phyloP scores from a whole-genome alignment of 2,329 filamentous ascomycete species.

The Aspergillus fumigatiaffinis region DNA sequence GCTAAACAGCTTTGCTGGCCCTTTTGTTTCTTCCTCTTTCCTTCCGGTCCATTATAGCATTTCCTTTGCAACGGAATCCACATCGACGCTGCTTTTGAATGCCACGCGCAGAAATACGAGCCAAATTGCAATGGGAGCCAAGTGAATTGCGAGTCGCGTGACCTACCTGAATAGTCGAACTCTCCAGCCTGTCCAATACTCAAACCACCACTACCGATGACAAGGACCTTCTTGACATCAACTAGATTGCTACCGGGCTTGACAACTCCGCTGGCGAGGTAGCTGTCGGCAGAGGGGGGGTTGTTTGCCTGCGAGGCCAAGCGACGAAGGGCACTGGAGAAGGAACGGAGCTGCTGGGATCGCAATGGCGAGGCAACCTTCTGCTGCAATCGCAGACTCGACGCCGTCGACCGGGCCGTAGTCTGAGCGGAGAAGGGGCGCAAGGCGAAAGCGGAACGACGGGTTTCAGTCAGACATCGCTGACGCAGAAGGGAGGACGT shows the following conservation, averaged over 20 bases:
- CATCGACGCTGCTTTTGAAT: background rate
- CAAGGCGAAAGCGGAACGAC: constrained; percentile 31
- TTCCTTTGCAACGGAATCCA: background rate
- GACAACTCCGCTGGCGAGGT: constrained; percentile 82
- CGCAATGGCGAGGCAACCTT: constrained; percentile 35
- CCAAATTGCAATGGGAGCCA: background rate
- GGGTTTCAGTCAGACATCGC: constrained; percentile 38
- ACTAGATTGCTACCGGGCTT: constrained; percentile 72
- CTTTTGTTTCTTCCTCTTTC: background rate
- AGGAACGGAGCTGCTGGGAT: constrained; percentile 41
- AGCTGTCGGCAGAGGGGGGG: constrained; percentile 78
- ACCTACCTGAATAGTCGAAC: constrained; percentile 95
- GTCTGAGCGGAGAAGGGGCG: constrained; percentile 38
- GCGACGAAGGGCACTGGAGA: constrained; percentile 39
- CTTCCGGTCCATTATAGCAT: background rate
- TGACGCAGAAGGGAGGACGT: constrained; percentile 39
- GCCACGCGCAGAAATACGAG: background rate
- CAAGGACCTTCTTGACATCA: constrained; percentile 93
- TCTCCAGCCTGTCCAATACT: constrained; percentile 97
- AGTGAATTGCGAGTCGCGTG: constrained; percentile 1
- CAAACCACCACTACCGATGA: constrained; percentile 92
- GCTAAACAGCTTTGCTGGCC: background rate
- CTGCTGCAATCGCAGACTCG: constrained; percentile 34
- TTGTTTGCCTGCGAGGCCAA: constrained; percentile 53
- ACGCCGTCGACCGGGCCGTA: constrained; percentile 27